phyloP scores from a whole-genome alignment of 2,329 filamentous ascomycete species.

The Aspergillus proliferans region DNA sequence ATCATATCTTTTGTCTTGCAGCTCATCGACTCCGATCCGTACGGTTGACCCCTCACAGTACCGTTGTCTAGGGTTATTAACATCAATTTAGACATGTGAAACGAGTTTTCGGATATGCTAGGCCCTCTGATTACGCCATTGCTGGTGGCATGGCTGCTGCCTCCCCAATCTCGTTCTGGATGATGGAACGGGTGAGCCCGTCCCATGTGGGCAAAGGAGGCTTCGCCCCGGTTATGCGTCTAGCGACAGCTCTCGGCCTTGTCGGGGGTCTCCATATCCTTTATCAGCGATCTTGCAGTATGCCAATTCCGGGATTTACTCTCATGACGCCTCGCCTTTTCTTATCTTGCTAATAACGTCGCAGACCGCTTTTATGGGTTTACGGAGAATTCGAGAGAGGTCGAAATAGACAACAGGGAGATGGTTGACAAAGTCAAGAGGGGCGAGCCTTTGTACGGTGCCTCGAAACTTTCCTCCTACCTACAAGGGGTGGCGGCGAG shows the following conservation, averaged over 20 bases:
- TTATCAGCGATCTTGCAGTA: conserved; percentile 79
- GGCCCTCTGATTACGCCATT: conserved; percentile 72
- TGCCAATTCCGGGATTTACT: conserved; percentile 34
- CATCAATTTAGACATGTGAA: conserved; percentile 67
- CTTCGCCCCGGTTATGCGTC: conserved; percentile 75
- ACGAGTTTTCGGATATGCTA: conserved; percentile 81
- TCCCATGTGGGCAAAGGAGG: conserved; percentile 77
- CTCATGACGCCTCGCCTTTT: neutral
- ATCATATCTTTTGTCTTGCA: conserved; percentile 37
- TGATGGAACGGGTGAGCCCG: conserved; percentile 79
- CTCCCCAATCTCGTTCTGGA: conserved; percentile 66
- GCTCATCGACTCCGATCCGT: conserved; percentile 99
- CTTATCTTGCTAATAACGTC: conserved; percentile 5
- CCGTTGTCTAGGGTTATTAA: conserved; percentile 18
- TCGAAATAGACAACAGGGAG: conserved; percentile 94
- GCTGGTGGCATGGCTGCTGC: conserved; percentile 63
- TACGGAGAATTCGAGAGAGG: conserved; percentile 82
- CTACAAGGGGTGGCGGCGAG: conserved; percentile 89
- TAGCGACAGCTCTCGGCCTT: conserved; percentile 65
- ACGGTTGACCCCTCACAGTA: conserved; percentile 40
- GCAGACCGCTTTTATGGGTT: conserved; percentile 93
- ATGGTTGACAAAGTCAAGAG: conserved; percentile 96
- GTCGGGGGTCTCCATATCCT: conserved; percentile 76
- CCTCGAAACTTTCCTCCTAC: conserved; percentile 69
- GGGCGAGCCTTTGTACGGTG: conserved; percentile 83